Conservation (phyloP, 768 basidiomycete species). For the Porpolomopsis calyptriformis region DNA sequence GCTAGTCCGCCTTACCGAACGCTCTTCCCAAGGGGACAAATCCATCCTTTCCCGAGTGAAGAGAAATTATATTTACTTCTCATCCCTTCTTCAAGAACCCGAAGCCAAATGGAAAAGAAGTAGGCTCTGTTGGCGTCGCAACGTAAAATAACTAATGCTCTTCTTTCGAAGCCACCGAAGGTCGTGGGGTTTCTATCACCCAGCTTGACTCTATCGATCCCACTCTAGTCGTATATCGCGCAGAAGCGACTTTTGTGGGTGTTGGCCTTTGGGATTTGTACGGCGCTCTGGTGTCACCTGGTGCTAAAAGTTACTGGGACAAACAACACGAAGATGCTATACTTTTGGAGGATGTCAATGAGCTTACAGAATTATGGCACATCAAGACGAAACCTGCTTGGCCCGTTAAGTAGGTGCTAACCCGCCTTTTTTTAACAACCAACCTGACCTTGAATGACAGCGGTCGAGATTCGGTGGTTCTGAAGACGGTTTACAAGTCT, state of each 20-base stretch:
- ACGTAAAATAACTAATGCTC: slow-evolving; percentile 6
- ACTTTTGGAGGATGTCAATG: slow-evolving; percentile 81
- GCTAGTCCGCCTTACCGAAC: slow-evolving; percentile 29
- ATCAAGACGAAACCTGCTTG: slow-evolving; percentile 85
- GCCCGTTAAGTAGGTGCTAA: slow-evolving; percentile 71
- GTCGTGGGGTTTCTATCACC: slow-evolving; percentile 84
- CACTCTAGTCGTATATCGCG: slow-evolving; percentile 89
- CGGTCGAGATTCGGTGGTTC: slow-evolving; percentile 79
- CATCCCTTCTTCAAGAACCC: slow-evolving; percentile 91
- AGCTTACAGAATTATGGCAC: slow-evolving; percentile 89
- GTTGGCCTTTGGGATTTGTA: slow-evolving; percentile 93
- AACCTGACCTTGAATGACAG: slow-evolving; percentile 27
- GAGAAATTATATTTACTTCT: slow-evolving; percentile 96
- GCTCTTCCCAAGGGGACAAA: slow-evolving; percentile 62
- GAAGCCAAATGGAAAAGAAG: slow-evolving; percentile 95
- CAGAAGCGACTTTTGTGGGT: slow-evolving; percentile 95
- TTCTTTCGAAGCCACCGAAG: slow-evolving; percentile 54
- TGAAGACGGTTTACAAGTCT: slow-evolving; percentile 96
- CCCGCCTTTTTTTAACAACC: neutral
- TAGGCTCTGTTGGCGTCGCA: slow-evolving; percentile 27
- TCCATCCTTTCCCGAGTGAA: slow-evolving; percentile 78
- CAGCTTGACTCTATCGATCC: slow-evolving; percentile 97
- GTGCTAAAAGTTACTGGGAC: slow-evolving; percentile 78
- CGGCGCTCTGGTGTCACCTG: slow-evolving; percentile 76
- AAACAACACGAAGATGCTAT: slow-evolving; percentile 80